A percentile compares a stretch with the other conserved stretches of the same genome.
phyloP scores from a whole-genome alignment of 257 asterid species.

The Oldenlandia corymbosa region DNA sequence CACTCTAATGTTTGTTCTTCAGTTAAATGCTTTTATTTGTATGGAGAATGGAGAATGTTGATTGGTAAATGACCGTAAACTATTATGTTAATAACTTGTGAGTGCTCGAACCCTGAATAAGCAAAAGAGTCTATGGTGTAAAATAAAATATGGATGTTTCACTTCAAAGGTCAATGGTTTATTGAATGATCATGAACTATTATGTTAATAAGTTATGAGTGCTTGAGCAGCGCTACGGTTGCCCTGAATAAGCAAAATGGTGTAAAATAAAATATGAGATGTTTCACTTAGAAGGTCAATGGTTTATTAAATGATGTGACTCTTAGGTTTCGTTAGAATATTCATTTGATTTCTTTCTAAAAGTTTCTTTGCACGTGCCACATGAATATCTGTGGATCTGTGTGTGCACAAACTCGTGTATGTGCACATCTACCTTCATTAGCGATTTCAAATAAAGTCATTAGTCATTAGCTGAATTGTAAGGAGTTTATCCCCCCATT shows the following conservation, averaged over 20 bases:
- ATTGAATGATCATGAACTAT: not conserved
- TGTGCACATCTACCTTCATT: too few relatives aligned
- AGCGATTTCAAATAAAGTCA: too few relatives aligned
- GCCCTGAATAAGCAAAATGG: not conserved
- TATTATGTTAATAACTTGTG: too few relatives aligned
- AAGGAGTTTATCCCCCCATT: not conserved
- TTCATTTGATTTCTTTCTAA: too few relatives aligned
- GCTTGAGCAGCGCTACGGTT: too few relatives aligned
- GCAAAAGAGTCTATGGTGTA: not conserved
- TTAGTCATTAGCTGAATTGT: not conserved
- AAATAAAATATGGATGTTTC: not conserved
- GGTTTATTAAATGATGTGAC: not conserved
- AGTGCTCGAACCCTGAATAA: not conserved
- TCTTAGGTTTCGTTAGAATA: not conserved
- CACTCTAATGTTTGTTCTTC: not conserved
- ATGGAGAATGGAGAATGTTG: too few relatives aligned
- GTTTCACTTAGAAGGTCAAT: not conserved
- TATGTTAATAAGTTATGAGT: too few relatives aligned
- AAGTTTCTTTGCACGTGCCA: too few relatives aligned
- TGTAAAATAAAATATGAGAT: not conserved
- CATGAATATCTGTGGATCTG: too few relatives aligned
- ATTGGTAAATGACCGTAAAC: too few relatives aligned
- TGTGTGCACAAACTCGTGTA: too few relatives aligned
- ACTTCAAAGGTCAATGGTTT: not conserved
- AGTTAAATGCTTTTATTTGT: not conserved